Base-by-base conservation (phyloP, 2,329 filamentous ascomycete genomes). In the Hymenoscyphus fraxineus region DNA sequence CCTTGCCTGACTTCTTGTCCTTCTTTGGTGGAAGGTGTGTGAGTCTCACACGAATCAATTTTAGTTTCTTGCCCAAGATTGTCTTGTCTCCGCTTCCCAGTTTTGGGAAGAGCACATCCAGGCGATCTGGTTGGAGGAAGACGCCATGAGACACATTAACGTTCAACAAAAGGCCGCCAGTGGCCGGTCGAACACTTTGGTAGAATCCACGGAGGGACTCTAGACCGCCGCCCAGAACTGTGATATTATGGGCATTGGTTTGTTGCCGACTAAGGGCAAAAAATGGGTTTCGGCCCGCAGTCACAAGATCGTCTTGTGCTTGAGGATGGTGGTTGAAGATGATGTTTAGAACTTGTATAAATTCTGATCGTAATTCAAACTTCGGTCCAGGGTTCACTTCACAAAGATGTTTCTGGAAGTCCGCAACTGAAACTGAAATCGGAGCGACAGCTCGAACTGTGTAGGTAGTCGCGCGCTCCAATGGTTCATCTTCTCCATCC, bases 151-250 rank as follows among this genome's bases (percentile, higher is more conserved):
- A 84, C 32, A 88, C 85, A 64, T 89, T 87, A 2, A 89, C 77
- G 64, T 90, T 89, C 13, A 89, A 73, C 0, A 89, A 72, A 4
- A 89, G 76, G 3, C 85, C 80, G 47, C 80, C 81, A 15, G 84
- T 83, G 2, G 84, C 82, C 1, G 84, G 81, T 5, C 87, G 83
- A 38, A 86, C 82, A 70, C 85, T 88, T 12, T 85, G 78, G 70
- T 84, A 88, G 74, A 84, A 89, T 0, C 87, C 87, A 54, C 86
- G 80, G 3, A 87, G 73, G 0, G 85, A 85, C 58, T 83, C 77
- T 0, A 89, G 76, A 1, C 85, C 85, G 12, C 73, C 77, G 2
- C 79, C 80, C 1, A 89, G 78, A 38, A 78, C 70, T 2, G 72
- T 58, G 38, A 71, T 68, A 44, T 73, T 72, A 31, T 64, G 60